Base-by-base conservation (phyloP, 2,329 filamentous ascomycete genomes). In the Trichoderma guizhouense region DNA sequence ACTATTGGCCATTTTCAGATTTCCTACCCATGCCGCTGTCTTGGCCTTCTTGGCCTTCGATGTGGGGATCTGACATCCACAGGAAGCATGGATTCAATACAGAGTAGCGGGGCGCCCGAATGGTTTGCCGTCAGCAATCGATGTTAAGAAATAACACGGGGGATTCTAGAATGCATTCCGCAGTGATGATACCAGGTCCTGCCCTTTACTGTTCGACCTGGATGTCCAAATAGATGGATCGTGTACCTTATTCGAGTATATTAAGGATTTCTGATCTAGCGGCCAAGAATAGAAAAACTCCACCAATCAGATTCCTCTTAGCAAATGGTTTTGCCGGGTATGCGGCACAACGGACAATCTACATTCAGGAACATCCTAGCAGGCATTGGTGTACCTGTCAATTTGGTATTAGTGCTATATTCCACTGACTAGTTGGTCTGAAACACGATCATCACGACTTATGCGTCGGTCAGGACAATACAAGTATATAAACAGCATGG, bases 311-410 rank as follows among this genome's bases (percentile, higher is more conserved):
- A 18, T 7, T 15, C 34, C 24, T 4, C 2, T 6, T 53, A 32
- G 43, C 47, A 55, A 34, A n/a, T 12, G n/a, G 1, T 47, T 51
- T 18, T 51, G 36, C 34, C 66, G 66, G 66, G 55, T 34, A 61
- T 47, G 36, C 66, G 66, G 66, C 66, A 69, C 66, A n/a, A n/a
- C 55, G 66, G 53, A 47, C 55, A 34, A 24, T 60, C 55, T 69
- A 18, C 55, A 26, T 28, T 69, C 36, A 69, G 28, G 47, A 24
- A 28, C 39, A 69, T 34, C 66, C 66, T n/a, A 26, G 66, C 32
- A 26, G 14, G 66, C 26, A 24, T 32, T 69, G 18, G 14, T 6
- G 66, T 61, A 69, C 66, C 66, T 69, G 66, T 69, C 66, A 14
- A 47, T 69, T 61, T 51, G 5, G 66, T 61, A 30, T 47, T 69